Conservation (phyloP, 306 rosid species). For the Urtica urens region DNA sequence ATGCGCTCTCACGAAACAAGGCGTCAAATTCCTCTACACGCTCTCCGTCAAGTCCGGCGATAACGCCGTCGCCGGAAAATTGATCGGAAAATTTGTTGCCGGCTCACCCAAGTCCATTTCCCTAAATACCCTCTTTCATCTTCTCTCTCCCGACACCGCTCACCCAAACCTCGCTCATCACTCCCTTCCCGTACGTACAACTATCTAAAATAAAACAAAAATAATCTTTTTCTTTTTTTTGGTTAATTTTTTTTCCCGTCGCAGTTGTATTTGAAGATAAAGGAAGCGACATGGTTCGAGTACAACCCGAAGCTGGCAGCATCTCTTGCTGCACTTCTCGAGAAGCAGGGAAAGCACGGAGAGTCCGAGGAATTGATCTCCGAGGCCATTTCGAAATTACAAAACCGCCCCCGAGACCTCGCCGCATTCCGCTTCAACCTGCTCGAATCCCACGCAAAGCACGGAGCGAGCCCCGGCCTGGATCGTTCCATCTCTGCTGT, state of each 20-base stretch:
- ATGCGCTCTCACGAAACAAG: constrained; percentile 52
- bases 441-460: constrained; percentile 52
- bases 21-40: constrained; percentile 52
- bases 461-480: constrained; percentile 37
- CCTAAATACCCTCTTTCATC: constrained; percentile 53
- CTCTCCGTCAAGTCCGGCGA: constrained; percentile 27
- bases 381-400: constrained; percentile 35
- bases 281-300: constrained; percentile 52
- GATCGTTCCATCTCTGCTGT: constrained; percentile 31
- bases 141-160: constrained; percentile 45
- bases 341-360: constrained; percentile 28
- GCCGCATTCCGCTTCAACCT: constrained; percentile 48
- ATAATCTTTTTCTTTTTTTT: not conserved
- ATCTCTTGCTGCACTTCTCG: constrained; percentile 48
- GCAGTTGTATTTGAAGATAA: constrained; percentile 53
- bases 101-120: constrained; percentile 44
- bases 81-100: constrained; percentile 41
- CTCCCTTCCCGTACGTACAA: constrained; percentile 42
- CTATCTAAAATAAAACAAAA: not conserved
- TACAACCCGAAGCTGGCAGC: constrained; percentile 63
- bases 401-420: constrained; percentile 35
- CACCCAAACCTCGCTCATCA: constrained; percentile 43
- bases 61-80: constrained; percentile 26
- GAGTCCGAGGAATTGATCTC: constrained; percentile 35
- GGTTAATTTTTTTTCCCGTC: not conserved